These are phyloP conservation scores for Peniophora sp. DNA, from an alignment of 1,284 basidiomycete species.

Conservation along the genomic window DNA sequence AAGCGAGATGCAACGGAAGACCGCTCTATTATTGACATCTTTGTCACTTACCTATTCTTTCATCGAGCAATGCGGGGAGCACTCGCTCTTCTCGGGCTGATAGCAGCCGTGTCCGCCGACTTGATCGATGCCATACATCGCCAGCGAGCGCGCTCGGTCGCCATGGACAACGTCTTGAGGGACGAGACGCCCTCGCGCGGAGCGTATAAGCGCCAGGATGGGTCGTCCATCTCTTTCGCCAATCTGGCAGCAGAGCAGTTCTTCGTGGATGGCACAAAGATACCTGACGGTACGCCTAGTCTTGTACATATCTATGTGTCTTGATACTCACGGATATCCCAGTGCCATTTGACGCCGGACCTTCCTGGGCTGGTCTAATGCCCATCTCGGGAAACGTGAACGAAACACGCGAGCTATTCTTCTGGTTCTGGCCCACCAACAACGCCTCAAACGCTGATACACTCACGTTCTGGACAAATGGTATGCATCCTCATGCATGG, in stretches of 20 bases:
- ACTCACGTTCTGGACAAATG: constrained; percentile 39
- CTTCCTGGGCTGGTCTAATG: constrained; percentile 32
- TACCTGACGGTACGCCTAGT: constrained; percentile 5
- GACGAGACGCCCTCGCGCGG: neutral
- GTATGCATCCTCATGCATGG: too few relatives aligned
- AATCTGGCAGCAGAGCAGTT: constrained; percentile 6
- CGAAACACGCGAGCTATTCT: constrained; percentile 36
- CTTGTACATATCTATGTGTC: neutral
- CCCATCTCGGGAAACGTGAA: constrained; percentile 26
- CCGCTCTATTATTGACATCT: too few relatives aligned
- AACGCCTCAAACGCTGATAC: constrained; percentile 37
- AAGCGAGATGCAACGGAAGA: too few relatives aligned
- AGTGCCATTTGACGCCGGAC: constrained; percentile 32
- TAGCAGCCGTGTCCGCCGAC: neutral
- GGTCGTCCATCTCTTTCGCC: constrained; percentile 1
- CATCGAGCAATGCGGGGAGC: too few relatives aligned
- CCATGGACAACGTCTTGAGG: too few relatives aligned
- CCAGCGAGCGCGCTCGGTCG: neutral
- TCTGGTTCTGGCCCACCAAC: constrained; percentile 44
- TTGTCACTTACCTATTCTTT: too few relatives aligned
- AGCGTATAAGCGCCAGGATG: constrained; percentile 1
- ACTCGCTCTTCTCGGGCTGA: too few relatives aligned
- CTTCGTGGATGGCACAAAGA: constrained; percentile 6
- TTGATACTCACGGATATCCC: constrained; percentile 20
- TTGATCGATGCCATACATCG: neutral